Evolutionary conservation across 2,329 filamentous ascomycete genomes (phyloP).

Genomic region (Coleophoma eucalyptorum): DNA sequence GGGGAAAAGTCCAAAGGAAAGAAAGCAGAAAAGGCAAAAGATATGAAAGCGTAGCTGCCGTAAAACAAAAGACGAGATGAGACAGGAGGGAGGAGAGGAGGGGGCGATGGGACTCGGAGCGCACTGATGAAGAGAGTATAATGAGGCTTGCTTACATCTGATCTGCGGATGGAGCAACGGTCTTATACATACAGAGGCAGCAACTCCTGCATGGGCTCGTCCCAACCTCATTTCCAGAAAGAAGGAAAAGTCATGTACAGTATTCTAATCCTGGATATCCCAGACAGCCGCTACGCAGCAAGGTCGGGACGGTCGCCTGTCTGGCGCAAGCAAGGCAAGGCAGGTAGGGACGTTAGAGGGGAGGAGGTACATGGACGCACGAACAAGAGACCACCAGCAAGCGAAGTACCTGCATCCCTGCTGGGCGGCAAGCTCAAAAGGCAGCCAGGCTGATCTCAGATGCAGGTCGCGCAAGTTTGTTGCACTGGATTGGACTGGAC

Average conservation of each 20-base stretch:
- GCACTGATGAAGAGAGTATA: constrained; percentile 4
- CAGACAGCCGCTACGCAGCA: neutral
- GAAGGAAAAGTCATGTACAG: no score
- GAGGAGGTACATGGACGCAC: no score
- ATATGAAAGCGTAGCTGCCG: neutral
- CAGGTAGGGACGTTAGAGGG: no score
- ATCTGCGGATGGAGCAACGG: constrained; percentile 5
- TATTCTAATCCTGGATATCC: neutral
- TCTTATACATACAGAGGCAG: constrained; percentile 18
- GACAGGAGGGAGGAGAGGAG: neutral
- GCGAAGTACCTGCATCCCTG: no score
- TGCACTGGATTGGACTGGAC: neutral
- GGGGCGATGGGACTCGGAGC: neutral
- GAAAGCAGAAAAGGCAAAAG: constrained; percentile 5
- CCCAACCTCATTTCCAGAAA: no score
- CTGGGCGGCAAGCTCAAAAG: no score
- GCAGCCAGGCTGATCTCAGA: no score
- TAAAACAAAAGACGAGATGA: constrained; percentile 1
- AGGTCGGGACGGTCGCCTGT: neutral
- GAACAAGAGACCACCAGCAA: no score
- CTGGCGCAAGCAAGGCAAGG: no score
- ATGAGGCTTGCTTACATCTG: constrained; percentile 6
- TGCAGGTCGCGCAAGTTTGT: neutral
- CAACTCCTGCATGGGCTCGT: neutral
- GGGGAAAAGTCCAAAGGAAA: neutral